Evolutionary conservation across 495 filamentous ascomycete genomes (phyloP), one percentile per base, ranked within the genome.

Genomic region (Xylaria telfairii): DNA sequence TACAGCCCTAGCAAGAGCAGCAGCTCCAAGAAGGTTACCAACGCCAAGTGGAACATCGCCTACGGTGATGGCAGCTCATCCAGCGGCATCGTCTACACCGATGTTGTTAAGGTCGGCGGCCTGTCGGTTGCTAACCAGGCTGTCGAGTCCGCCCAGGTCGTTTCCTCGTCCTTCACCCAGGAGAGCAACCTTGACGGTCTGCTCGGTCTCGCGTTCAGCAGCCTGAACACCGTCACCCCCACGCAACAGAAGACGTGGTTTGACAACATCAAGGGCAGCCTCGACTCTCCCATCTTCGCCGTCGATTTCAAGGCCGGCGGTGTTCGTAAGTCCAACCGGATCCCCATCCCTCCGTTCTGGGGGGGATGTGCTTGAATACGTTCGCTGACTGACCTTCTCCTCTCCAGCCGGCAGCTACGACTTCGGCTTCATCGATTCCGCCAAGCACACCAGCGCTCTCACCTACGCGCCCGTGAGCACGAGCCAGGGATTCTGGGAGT

Each of bases 51-150:
- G 92, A 71, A 78, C 10, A 93, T 94, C 78, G 73, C 75, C 9
- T 95, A 95, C 77, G 92, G 91, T 59, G 92, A 95, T 72, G 87
- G 87, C 62, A 92, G 88, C 77, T 83, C 80, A 59, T 92, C 91
- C 24, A 83, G 83, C 72, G 92, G 92, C 49, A 83, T 83, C 49
- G 92, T 95, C 71, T 93, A 91, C 82, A 82, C 82, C 44, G 92
- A 94, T 76, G 88, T 79, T 12, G 92, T 94, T 68, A 86, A 79
- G 4, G 83, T 95, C 39, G 92, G 91, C 67, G 84, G 83, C 24
- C 81, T 93, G 63, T 87, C 84, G n/a, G 87, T 90, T 21, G 77
- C 81, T 5, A 76, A 75, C 15, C 92, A 94, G 79, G 91, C 90
- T 53, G 89, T 95, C 53, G 91, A 93, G 78, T 85, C 88, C 24